Percentiles rank a stretch among this genome's conserved stretches.
These are phyloP conservation scores for Trichoderma sp. DNA, from an alignment of 2,329 filamentous ascomycete genomes.

Conservation along the genomic window DNA sequence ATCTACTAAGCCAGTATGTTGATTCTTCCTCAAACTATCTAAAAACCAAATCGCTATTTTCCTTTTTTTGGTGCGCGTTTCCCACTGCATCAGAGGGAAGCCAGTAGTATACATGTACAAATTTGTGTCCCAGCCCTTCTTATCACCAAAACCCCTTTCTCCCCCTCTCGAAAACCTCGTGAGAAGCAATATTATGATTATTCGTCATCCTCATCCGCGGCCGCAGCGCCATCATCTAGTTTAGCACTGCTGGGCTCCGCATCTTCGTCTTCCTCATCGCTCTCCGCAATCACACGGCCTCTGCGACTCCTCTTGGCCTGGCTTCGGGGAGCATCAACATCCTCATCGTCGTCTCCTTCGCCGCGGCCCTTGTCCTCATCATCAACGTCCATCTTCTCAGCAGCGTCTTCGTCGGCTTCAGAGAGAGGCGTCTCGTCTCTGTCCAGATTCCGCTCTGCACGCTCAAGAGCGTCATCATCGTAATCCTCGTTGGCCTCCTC, in stretches of 20 bases:
- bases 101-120: slow-evolving; percentile 20
- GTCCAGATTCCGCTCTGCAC: slow-evolving; percentile 46
- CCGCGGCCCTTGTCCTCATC: slow-evolving; percentile 43
- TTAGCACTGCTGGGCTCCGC: slow-evolving; percentile 28
- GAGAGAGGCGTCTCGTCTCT: slow-evolving; percentile 39
- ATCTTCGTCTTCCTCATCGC: slow-evolving; percentile 54
- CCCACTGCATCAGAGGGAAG: neutral
- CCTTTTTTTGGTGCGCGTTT: neutral
- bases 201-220: slow-evolving; percentile 26
- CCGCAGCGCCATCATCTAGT: slow-evolving; percentile 44
- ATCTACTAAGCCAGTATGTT: slow-evolving; percentile 9
- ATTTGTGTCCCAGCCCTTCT: neutral
- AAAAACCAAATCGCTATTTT: slow-evolving; percentile 10
- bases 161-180: neutral
- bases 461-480: slow-evolving; percentile 47
- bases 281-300: slow-evolving; percentile 53
- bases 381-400: slow-evolving; percentile 57
- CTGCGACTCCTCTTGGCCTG: slow-evolving; percentile 50
- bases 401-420: slow-evolving; percentile 39
- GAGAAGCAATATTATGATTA: slow-evolving; percentile 5
- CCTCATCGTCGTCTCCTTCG: slow-evolving; percentile 53
- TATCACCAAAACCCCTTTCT: neutral
- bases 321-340: slow-evolving; percentile 42
- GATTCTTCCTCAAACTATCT: neutral
- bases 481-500: slow-evolving; percentile 51